A percentile compares a stretch with the other conserved stretches of the same genome.
phyloP scores from a whole-genome alignment of 176 grass and related monocot genomes.

The Rhynchospora pubera region DNA sequence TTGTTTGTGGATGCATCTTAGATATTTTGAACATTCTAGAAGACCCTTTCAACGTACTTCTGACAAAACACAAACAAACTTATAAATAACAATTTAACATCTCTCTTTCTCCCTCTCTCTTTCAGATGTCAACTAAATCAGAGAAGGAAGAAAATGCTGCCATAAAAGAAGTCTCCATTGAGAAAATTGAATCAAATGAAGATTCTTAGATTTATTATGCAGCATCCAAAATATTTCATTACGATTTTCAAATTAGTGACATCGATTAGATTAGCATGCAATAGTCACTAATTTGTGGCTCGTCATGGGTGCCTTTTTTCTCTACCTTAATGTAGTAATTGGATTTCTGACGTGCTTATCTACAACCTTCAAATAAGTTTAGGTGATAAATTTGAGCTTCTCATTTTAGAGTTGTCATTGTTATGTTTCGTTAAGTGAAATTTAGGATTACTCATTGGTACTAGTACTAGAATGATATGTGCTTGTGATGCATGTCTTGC shows the following conservation, averaged over 20 bases:
- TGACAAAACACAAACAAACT: background rate
- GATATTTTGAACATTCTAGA: no score
- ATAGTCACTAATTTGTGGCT: background rate
- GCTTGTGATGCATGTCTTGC: background rate
- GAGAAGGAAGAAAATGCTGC: slow-evolving; percentile 4
- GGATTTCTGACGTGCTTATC: background rate
- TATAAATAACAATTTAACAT: background rate
- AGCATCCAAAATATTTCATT: background rate
- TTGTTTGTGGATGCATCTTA: background rate
- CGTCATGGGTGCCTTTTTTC: background rate
- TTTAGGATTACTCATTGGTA: background rate
- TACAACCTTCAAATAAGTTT: background rate
- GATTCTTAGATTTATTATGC: background rate
- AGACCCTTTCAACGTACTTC: background rate
- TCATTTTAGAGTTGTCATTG: background rate
- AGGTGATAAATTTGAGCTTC: background rate
- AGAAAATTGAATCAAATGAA: background rate
- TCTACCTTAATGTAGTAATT: background rate
- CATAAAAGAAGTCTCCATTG: slow-evolving; percentile 1
- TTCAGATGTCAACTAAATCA: slow-evolving; percentile 11
- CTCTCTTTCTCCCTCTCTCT: background rate
- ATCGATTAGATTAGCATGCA: background rate
- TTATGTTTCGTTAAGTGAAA: background rate
- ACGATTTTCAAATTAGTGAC: background rate
- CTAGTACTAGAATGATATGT: background rate